Conservation (phyloP, 208 protist species). For the Trichomonas gallinae region DNA sequence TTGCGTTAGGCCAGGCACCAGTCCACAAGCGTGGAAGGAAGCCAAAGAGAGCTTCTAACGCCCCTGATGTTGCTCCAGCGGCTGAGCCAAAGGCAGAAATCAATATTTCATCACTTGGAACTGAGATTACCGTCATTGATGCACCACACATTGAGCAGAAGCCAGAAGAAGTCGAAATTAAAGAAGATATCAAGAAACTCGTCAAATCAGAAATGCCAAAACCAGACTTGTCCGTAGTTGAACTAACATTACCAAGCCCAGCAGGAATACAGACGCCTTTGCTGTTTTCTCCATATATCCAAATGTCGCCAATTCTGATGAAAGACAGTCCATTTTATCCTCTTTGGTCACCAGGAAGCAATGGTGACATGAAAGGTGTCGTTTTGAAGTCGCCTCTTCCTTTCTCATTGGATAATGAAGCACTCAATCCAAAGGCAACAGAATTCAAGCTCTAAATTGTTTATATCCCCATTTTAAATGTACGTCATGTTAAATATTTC, state of each 20-base stretch:
- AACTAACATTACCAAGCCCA: background rate
- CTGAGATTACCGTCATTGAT: background rate
- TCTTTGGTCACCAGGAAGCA: background rate
- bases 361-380: background rate
- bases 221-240: background rate
- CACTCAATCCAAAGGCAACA: background rate
- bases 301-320: background rate
- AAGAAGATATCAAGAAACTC: background rate
- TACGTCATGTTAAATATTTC: too few species aligned
- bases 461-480: background rate
- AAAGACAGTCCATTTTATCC: background rate
- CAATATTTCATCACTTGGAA: background rate
- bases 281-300: background rate
- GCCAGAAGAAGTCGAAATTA: background rate
- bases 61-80: background rate
- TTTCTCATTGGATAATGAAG: background rate
- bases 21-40: conserved; percentile 6
- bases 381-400: background rate
- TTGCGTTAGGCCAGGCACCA: background rate
- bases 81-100: background rate
- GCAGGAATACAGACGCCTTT: background rate
- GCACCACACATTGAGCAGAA: background rate
- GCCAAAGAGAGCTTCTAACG: background rate
- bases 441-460: background rate
- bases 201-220: background rate